These are phyloP conservation scores for Dissophora globulifera DNA, from an alignment of 192 early-diverging fungal species.

Conservation along the genomic window DNA sequence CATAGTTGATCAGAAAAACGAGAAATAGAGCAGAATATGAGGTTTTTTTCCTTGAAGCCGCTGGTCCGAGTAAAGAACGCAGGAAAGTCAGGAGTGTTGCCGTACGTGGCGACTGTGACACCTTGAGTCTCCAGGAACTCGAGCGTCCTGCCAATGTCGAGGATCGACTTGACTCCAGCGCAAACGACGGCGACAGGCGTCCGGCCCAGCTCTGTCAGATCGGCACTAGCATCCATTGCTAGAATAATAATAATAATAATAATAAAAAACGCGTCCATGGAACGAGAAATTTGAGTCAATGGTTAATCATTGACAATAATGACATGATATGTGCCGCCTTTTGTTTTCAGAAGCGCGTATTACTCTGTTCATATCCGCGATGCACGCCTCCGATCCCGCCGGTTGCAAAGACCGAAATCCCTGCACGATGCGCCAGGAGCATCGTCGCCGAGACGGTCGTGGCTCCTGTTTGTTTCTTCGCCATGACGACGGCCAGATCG, in stretches of 20 bases:
- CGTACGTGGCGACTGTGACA: slow-evolving; percentile 87
- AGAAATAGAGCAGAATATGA: background rate
- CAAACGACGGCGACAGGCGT: slow-evolving; percentile 96
- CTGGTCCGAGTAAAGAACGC: slow-evolving; percentile 89
- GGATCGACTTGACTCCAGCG: slow-evolving; percentile 96
- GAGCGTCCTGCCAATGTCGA: slow-evolving; percentile 91
- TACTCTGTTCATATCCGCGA: slow-evolving; percentile 77
- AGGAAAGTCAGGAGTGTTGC: slow-evolving; percentile 77
- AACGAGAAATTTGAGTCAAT: too few species aligned
- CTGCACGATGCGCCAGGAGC: slow-evolving; percentile 85
- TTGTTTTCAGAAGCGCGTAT: too few species aligned
- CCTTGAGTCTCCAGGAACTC: slow-evolving; percentile 95
- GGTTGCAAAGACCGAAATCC: slow-evolving; percentile 93
- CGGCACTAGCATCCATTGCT: slow-evolving; percentile 91
- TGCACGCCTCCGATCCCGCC: slow-evolving; percentile 98
- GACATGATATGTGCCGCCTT: too few species aligned
- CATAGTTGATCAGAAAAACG: slow-evolving; percentile 14
- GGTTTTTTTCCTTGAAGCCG: slow-evolving; percentile 67
- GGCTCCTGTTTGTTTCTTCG: slow-evolving; percentile 77
- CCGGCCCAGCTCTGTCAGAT: slow-evolving; percentile 89
- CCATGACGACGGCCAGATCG: slow-evolving; percentile 83
- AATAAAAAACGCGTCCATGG: too few species aligned
- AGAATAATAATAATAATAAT: background rate
- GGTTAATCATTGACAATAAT: too few species aligned
- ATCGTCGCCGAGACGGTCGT: slow-evolving; percentile 96